phyloP scores from a whole-genome alignment of 345 rosid genomes.

The Salix arbutifolia region DNA sequence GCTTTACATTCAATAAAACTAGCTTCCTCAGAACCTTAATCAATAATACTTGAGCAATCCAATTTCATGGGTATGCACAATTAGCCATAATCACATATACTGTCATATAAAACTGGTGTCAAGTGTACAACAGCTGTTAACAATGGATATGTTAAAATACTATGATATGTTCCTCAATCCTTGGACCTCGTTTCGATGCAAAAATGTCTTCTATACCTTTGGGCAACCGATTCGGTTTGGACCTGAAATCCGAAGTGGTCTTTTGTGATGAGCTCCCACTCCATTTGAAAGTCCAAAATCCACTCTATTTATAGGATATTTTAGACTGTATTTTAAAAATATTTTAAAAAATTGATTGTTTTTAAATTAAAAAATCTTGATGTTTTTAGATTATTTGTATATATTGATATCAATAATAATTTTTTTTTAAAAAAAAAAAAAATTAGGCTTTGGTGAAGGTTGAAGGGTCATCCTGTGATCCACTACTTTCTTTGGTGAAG shows the following conservation, averaged over 20 bases:
- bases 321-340: no score
- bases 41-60: background rate
- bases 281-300: slow-evolving; percentile 51
- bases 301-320: slow-evolving; percentile 47
- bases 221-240: slow-evolving; percentile 53
- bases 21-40: no score
- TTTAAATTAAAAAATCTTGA: accelerated
- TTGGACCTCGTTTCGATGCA: slow-evolving; percentile 48
- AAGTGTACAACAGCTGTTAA: background rate
- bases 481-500: slow-evolving; percentile 56
- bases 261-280: slow-evolving; percentile 55
- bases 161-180: background rate
- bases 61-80: background rate
- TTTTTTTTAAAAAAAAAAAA: no score
- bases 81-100: background rate
- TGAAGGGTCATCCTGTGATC: slow-evolving; percentile 54
- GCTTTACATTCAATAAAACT: background rate
- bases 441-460: background rate
- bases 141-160: no score
- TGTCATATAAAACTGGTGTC: background rate
- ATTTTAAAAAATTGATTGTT: no score
- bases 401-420: no score
- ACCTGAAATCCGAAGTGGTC: slow-evolving; percentile 50
- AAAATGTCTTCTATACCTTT: slow-evolving; percentile 86
- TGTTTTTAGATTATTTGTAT: no score